Evolutionary conservation across 1,284 basidiomycete species (phyloP).

Genomic region (Golubevia pallescens): DNA sequence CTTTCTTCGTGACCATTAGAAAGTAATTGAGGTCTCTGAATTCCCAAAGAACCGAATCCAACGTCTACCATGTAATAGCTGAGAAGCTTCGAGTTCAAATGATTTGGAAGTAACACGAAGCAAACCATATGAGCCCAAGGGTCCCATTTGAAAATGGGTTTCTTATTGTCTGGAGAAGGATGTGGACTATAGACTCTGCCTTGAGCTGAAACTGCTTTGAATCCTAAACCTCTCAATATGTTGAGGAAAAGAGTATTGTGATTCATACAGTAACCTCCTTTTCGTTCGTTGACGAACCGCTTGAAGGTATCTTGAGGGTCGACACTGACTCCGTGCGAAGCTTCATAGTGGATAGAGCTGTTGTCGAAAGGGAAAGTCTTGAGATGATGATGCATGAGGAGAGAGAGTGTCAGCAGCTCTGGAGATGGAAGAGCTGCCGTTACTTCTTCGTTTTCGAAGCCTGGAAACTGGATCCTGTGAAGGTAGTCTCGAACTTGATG

Average conservation of each 20-base stretch:
- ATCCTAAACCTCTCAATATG: slow-evolving; percentile 15
- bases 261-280: slow-evolving; percentile 34
- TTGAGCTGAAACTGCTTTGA: slow-evolving; percentile 11
- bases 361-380: slow-evolving; percentile 29
- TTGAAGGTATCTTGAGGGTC: slow-evolving; percentile 10
- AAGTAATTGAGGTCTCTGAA: slow-evolving; percentile 19
- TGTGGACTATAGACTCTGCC: slow-evolving; percentile 15
- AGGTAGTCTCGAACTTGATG: no score
- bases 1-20: slow-evolving; percentile 17
- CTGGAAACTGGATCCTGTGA: no score
- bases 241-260: slow-evolving; percentile 22
- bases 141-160: slow-evolving; percentile 5
- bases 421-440: slow-evolving; percentile 9
- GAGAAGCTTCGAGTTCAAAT: slow-evolving; percentile 1
- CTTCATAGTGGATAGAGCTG: slow-evolving; percentile 29
- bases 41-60: slow-evolving; percentile 16
- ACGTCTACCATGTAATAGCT: slow-evolving; percentile 26
- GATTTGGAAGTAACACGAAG: slow-evolving; percentile 21
- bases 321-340: not conserved
- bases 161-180: not conserved
- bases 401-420: slow-evolving; percentile 15
- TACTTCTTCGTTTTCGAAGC: no score
- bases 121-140: slow-evolving; percentile 18
- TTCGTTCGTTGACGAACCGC: slow-evolving; percentile 9
- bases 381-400: slow-evolving; percentile 24